Evolutionary conservation across 2,329 filamentous ascomycete genomes (phyloP).

Genomic region (Geosmithia morbida): DNA sequence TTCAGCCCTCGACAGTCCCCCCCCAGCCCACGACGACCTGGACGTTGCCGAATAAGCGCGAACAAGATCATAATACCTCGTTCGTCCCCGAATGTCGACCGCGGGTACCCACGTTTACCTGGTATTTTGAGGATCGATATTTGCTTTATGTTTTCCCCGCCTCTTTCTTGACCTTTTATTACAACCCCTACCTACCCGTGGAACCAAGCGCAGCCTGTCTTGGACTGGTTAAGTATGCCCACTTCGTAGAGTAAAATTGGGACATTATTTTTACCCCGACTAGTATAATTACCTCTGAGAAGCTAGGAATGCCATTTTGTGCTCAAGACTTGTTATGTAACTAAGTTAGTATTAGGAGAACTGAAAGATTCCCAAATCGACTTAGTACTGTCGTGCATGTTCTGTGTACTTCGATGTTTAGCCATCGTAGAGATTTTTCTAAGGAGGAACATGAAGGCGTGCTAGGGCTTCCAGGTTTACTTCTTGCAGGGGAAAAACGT

Average conservation of each 20-base stretch:
- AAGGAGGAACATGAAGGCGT: too few species aligned
- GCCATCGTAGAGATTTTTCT: not conserved
- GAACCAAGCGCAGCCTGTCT: not conserved
- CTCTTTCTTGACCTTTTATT: not conserved
- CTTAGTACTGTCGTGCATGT: not conserved
- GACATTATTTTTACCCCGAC: not conserved
- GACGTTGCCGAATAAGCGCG: slow-evolving; percentile 67
- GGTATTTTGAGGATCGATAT: not conserved
- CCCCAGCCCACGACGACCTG: slow-evolving; percentile 81
- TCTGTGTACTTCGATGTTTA: not conserved
- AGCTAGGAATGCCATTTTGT: not conserved
- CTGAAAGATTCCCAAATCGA: not conserved
- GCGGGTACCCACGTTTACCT: not conserved
- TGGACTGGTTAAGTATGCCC: not conserved
- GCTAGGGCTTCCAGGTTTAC: too few species aligned
- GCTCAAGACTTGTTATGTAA: not conserved
- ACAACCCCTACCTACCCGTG: not conserved
- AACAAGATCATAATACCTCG: not conserved
- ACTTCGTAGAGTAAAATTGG: not conserved
- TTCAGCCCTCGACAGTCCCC: slow-evolving; percentile 57
- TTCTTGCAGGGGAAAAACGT: too few species aligned
- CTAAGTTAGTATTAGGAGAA: not conserved
- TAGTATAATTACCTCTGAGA: not conserved
- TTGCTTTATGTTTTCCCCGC: not conserved
- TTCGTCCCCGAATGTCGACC: not conserved